Conservation (phyloP, 352 stramenopile species). For the Globisporangium paddicum region DNA sequence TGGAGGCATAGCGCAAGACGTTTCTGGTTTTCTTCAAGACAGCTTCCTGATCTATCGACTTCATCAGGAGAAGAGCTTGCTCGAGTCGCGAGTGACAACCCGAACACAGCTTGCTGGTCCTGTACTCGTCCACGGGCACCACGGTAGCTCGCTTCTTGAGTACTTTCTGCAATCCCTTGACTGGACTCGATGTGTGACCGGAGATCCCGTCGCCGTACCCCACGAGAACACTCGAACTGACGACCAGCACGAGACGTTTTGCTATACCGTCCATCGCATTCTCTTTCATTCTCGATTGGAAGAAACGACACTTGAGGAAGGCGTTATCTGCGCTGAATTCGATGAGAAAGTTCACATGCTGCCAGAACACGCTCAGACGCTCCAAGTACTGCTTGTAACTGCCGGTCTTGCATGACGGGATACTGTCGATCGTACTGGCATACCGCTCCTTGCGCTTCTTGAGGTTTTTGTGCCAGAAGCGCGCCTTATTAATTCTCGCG, state of each 20-base stretch:
- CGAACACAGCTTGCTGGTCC: constrained; percentile 4
- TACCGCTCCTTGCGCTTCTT: no score
- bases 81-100: background rate
- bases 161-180: background rate
- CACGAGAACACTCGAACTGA: background rate
- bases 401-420: constrained; percentile 5
- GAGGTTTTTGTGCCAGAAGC: no score
- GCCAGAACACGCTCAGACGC: background rate
- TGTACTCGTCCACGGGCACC: background rate
- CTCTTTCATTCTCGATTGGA: background rate
- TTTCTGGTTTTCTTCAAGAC: no score
- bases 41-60: no score
- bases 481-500: no score
- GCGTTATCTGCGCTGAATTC: background rate
- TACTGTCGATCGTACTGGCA: background rate
- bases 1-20: no score
- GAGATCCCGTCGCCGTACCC: background rate
- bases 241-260: background rate
- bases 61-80: background rate
- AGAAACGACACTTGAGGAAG: constrained; percentile 7
- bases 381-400: background rate
- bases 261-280: background rate
- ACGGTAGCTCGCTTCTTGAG: constrained; percentile 4
- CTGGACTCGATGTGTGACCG: background rate
- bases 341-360: constrained; percentile 3